Evolutionary conservation across 306 rosid genomes (phyloP).

Genomic region (Trichosanthes truncata): DNA sequence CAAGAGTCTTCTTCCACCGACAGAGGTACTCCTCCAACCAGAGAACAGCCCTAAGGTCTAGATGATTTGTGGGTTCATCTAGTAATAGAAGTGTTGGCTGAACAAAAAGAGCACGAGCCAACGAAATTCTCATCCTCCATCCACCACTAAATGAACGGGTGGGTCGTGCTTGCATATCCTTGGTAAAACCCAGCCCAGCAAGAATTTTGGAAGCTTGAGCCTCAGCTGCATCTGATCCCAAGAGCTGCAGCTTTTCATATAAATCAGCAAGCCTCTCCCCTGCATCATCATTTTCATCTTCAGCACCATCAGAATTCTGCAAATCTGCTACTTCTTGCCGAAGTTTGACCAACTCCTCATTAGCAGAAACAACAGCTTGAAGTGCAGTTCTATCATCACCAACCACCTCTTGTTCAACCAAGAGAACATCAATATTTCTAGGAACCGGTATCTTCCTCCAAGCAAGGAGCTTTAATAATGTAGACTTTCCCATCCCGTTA

Average conservation of each 20-base stretch:
- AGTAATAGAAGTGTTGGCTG: slow-evolving; percentile 63
- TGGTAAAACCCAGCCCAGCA: slow-evolving; percentile 72
- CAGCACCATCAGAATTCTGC: slow-evolving; percentile 33
- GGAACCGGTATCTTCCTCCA: slow-evolving; percentile 87
- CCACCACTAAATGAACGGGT: slow-evolving; percentile 76
- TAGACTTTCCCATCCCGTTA: slow-evolving; percentile 66
- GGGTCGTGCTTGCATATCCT: slow-evolving; percentile 58
- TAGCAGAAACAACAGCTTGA: slow-evolving; percentile 75
- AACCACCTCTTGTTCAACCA: slow-evolving; percentile 71
- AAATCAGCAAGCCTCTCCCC: slow-evolving; percentile 66
- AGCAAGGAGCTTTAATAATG: slow-evolving; percentile 71
- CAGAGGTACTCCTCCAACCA: slow-evolving; percentile 74
- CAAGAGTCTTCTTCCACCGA: slow-evolving; percentile 67
- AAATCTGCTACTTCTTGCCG: slow-evolving; percentile 50
- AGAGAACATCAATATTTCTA: slow-evolving; percentile 66
- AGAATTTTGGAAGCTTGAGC: slow-evolving; percentile 73
- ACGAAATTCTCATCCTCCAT: slow-evolving; percentile 44
- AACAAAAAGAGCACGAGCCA: slow-evolving; percentile 67
- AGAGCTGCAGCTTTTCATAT: slow-evolving; percentile 42
- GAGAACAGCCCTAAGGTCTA: slow-evolving; percentile 70
- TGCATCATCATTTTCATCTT: slow-evolving; percentile 19
- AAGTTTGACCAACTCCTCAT: slow-evolving; percentile 49
- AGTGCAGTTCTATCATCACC: slow-evolving; percentile 53
- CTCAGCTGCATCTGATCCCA: slow-evolving; percentile 72
- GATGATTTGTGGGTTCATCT: slow-evolving; percentile 35